Evolutionary conservation across 2,329 filamentous ascomycete species (phyloP).

Genomic region (Nothophaeocryptopus gaeumannii): DNA sequence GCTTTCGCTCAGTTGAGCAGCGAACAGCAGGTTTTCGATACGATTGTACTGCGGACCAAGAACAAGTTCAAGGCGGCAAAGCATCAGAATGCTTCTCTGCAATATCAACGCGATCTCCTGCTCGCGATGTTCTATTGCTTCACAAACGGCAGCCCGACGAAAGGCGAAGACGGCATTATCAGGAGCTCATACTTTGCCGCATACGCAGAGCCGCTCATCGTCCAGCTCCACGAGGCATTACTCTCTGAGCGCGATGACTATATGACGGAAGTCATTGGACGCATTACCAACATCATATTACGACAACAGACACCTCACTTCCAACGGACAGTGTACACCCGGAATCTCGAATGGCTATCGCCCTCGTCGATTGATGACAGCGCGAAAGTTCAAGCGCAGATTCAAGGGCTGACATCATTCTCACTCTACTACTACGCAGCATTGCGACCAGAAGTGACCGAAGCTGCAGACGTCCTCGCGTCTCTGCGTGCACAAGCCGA

Average conservation of each 20-base stretch:
- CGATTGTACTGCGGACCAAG: conserved; percentile 60
- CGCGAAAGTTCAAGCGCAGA: conserved; percentile 6
- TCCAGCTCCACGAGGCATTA: conserved; percentile 36
- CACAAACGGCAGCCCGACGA: conserved; percentile 49
- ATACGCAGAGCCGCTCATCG: conserved; percentile 44
- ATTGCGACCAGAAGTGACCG: conserved; percentile 30
- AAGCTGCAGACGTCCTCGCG: conserved; percentile 27
- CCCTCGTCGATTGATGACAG: conserved; percentile 21
- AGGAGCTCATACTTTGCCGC: conserved; percentile 46
- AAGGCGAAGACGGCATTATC: conserved; percentile 41
- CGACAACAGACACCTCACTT: conserved; percentile 50
- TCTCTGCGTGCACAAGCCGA: conserved; percentile 25
- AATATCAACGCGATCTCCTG: conserved; percentile 59
- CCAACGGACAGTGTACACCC: conserved; percentile 38
- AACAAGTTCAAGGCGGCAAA: conserved; percentile 61
- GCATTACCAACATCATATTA: conserved; percentile 59
- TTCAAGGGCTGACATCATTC: conserved; percentile 26
- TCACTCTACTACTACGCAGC: conserved; percentile 35
- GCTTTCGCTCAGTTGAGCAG: conserved; percentile 62
- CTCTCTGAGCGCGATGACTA: conserved; percentile 45
- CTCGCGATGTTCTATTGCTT: conserved; percentile 62
- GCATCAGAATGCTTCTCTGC: conserved; percentile 49
- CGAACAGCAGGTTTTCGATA: conserved; percentile 62
- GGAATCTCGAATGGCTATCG: conserved; percentile 30
- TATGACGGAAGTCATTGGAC: conserved; percentile 59